These are phyloP conservation scores for Hordeum vulgare DNA, from an alignment of 176 grass and related monocot species.

Conservation along the genomic window MorexV3_pseudomolecules_assembly NC_058522.1:429633725-429634224, in stretches of 20 bases:
- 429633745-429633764: slow-evolving; percentile 53
- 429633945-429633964: slow-evolving; percentile 90
- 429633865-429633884: not conserved
- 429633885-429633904: not conserved
- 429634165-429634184: slow-evolving; percentile 66
- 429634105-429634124: slow-evolving; percentile 24
- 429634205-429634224: slow-evolving; percentile 44
- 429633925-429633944: slow-evolving; percentile 50
- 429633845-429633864: not conserved
- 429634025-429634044: slow-evolving; percentile 60
- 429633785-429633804: slow-evolving; percentile 92
- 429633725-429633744: slow-evolving; percentile 87
- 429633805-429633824: slow-evolving; percentile 84
- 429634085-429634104: slow-evolving; percentile 50
- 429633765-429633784: slow-evolving; percentile 71
- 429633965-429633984: slow-evolving; percentile 83
- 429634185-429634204: slow-evolving; percentile 48
- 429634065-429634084: slow-evolving; percentile 48
- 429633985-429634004: slow-evolving; percentile 83
- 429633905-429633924: not conserved
- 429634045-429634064: slow-evolving; percentile 44
- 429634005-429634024: slow-evolving; percentile 65
- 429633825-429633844: slow-evolving; percentile 59
- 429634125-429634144: slow-evolving; percentile 55
- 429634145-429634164: slow-evolving; percentile 66